phyloP scores from a whole-genome alignment of 257 asterid species.

The Fraxinus americana region DNA sequence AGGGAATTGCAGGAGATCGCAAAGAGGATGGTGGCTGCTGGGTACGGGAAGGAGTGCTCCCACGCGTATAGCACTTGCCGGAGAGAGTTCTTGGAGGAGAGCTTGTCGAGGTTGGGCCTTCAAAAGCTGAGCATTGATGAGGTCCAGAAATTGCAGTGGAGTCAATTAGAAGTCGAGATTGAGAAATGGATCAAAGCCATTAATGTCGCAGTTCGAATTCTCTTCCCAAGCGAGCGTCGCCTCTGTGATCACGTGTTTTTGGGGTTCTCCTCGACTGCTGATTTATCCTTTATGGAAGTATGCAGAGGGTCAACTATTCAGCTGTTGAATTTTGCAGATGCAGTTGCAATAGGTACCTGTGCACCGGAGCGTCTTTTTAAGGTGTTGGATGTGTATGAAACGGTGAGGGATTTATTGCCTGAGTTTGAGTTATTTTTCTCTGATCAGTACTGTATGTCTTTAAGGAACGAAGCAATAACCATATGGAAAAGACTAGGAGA shows the following conservation, averaged over 20 bases:
- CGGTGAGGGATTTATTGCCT: conserved; percentile 83
- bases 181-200: conserved; percentile 89
- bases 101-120: conserved; percentile 79
- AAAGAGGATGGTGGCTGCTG: conserved; percentile 94
- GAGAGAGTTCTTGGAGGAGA: conserved; percentile 89
- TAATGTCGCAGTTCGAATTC: conserved; percentile 72
- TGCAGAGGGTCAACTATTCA: conserved; percentile 83
- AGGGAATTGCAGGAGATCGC: conserved; percentile 76
- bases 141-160: conserved; percentile 88
- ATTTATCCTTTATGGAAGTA: conserved; percentile 92
- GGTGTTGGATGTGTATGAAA: conserved; percentile 79
- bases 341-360: conserved; percentile 82
- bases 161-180: conserved; percentile 79
- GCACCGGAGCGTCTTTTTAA: conserved; percentile 91
- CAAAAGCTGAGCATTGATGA: conserved; percentile 88
- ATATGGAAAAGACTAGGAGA: conserved; percentile 92
- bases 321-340: conserved; percentile 89
- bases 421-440: conserved; percentile 82
- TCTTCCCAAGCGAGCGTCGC: conserved; percentile 89
- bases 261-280: conserved; percentile 68
- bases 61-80: conserved; percentile 83
- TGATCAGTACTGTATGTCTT: conserved; percentile 69
- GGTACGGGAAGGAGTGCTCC: conserved; percentile 80
- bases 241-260: conserved; percentile 80
- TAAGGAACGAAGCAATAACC: conserved; percentile 78